Evolutionary conservation across 768 basidiomycete species (phyloP).

Genomic region (Boletus reticuloceps): DNA sequence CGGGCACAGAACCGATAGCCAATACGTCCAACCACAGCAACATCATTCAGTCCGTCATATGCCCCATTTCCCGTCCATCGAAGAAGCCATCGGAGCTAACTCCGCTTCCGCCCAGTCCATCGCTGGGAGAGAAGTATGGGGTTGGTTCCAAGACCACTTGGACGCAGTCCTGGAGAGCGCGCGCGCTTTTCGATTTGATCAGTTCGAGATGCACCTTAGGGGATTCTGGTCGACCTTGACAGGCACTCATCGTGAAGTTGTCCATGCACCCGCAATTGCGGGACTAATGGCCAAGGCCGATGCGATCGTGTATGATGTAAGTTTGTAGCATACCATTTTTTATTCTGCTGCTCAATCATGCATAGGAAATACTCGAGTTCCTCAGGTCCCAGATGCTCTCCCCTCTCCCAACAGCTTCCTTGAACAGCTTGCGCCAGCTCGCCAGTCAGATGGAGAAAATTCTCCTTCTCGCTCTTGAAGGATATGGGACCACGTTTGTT

Average conservation of each 20-base stretch:
- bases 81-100: conserved; percentile 75
- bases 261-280: conserved; percentile 85
- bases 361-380: conserved; percentile 82
- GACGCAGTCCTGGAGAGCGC: conserved; percentile 79
- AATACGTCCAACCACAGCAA: conserved; percentile 48
- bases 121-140: conserved; percentile 85
- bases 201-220: conserved; percentile 84
- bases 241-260: conserved; percentile 80
- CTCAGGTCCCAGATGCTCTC: conserved; percentile 83
- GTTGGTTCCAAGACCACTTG: conserved; percentile 89
- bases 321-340: conserved; percentile 31
- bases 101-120: conserved; percentile 76
- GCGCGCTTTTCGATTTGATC: conserved; percentile 77
- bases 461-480: conserved; percentile 73
- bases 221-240: conserved; percentile 80
- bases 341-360: conserved; percentile 18
- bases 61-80: conserved; percentile 80
- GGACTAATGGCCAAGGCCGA: conserved; percentile 88
- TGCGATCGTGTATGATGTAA: conserved; percentile 86
- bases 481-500: conserved; percentile 85
- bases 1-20: conserved; percentile 42
- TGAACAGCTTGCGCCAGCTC: conserved; percentile 73
- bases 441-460: conserved; percentile 94
- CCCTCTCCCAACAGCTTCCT: conserved; percentile 62
- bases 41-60: conserved; percentile 70